Conservation (phyloP, 139 green algal genomes). For the Monoraphidium neglectum region DNA sequence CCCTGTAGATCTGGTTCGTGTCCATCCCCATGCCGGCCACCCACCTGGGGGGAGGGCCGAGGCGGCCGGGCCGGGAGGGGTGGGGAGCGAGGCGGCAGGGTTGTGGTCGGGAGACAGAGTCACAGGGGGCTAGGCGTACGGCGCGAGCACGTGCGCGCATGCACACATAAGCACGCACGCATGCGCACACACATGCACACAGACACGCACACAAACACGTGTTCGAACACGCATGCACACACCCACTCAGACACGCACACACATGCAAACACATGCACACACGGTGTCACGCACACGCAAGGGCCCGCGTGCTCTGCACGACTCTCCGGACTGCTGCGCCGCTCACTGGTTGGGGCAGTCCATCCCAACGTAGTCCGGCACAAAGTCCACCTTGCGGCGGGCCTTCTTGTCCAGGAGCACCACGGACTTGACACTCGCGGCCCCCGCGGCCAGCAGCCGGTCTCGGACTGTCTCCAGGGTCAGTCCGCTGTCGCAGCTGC, state of each 20-base stretch:
- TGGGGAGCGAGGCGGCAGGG: too few relatives aligned
- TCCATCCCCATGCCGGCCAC: slow-evolving; percentile 37
- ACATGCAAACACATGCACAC: too few relatives aligned
- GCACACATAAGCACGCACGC: neutral
- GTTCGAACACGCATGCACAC: too few relatives aligned
- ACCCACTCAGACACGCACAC: too few relatives aligned
- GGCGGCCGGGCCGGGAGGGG: too few relatives aligned
- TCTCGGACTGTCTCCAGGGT: slow-evolving; percentile 27
- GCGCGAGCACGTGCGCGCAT: neutral
- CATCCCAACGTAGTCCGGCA: slow-evolving; percentile 23
- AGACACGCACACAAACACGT: neutral
- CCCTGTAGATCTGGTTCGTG: slow-evolving; percentile 30
- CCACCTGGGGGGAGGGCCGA: too few relatives aligned
- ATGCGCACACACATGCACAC: neutral
- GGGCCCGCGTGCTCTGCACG: too few relatives aligned
- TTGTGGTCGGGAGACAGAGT: too few relatives aligned
- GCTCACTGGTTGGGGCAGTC: slow-evolving; percentile 35
- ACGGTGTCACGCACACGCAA: too few relatives aligned
- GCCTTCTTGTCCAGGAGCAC: slow-evolving; percentile 34
- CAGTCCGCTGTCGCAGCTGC: slow-evolving; percentile 15
- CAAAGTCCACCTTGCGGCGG: slow-evolving; percentile 21
- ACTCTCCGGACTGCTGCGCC: too few relatives aligned
- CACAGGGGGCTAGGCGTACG: too few relatives aligned
- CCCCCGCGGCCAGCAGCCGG: slow-evolving; percentile 18
- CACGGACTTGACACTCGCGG: slow-evolving; percentile 7